Conservation (phyloP, 495 filamentous ascomycete genomes). For the Parmelia sp. region DNA sequence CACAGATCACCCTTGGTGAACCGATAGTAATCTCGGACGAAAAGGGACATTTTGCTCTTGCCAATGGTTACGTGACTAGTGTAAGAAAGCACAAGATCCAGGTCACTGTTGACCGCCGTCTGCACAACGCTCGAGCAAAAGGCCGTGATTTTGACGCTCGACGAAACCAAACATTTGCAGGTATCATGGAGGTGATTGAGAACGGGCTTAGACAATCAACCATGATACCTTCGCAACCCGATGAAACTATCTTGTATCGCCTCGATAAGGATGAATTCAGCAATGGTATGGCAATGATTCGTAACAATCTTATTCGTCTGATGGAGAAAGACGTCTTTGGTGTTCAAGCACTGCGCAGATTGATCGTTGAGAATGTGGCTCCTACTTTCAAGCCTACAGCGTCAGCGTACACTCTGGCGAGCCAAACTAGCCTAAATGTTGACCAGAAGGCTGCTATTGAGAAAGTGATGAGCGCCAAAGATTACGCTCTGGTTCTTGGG, state of each 20-base stretch:
- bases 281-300: constrained; percentile 90
- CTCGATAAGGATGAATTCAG: constrained; percentile 97
- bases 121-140: constrained; percentile 78
- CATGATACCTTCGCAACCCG: constrained; percentile 38
- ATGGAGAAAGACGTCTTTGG: constrained; percentile 76
- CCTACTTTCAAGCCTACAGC: constrained; percentile 65
- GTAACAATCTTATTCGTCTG: constrained; percentile 85
- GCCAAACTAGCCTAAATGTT: constrained; percentile 61
- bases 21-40: constrained; percentile 97
- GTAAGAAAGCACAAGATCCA: constrained; percentile 67
- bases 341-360: constrained; percentile 62
- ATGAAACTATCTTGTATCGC: constrained; percentile 65
- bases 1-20: constrained; percentile 82
- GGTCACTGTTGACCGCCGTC: constrained; percentile 78
- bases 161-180: constrained; percentile 75
- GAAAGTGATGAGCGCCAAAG: constrained; percentile 89
- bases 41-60: constrained; percentile 86
- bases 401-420: constrained; percentile 50
- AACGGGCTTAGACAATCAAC: constrained; percentile 34
- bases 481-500: constrained; percentile 91
- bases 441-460: constrained; percentile 81
- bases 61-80: constrained; percentile 79
- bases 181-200: constrained; percentile 81
- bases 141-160: constrained; percentile 65
- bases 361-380: constrained; percentile 66